Base-by-base conservation (phyloP, 495 filamentous ascomycete genomes). In the Neurospora sp. region DNA sequence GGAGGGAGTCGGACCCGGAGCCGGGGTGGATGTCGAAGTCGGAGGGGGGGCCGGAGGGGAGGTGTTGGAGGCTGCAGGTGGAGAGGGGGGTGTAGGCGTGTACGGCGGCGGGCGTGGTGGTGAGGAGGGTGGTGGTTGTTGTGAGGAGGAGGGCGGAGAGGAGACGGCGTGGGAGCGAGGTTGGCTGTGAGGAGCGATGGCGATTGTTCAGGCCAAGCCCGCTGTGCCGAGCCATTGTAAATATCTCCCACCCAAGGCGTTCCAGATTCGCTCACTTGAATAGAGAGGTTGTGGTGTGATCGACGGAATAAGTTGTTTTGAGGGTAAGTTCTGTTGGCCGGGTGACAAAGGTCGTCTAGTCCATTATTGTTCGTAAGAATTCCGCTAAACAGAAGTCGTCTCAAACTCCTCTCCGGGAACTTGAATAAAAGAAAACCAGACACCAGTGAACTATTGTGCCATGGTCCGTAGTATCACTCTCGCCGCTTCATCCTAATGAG, bases 21-120 rank as follows among this genome's bases (percentile, higher is more conserved):
- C 93, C 92, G 70, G 83, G 85, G 68, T 90, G 79, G 77, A 95
- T 92, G 81, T 98, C 86, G 80, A 98, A 96, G 83, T 97, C 94
- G 27, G 14, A 18, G 40, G 86, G 74, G 71, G 87, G 88, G 1
- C 91, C 90, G 18, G 87, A 87, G 3, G 92, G 92, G 4, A 98
- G 83, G 44, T 81, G 79, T 44, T 82, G 83, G 16, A 98, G 85
- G 22, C 90, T 90, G 59, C 88, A 82, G 75, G 95, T 90, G 14
- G 94, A 93, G 71, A 97, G 83, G 41, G 85, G 83, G 41, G 89
- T 89, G 84, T 96, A 97, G 73, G 91, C 91, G 70, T 81, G 40
- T 71, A 81, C 79, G 59, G 27, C 53, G 2, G 9, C 3, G 44
- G 9, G 7, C 3, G 8, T 20, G n/a, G 12, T 61, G 53, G 42